Percentiles rank a stretch among this genome's conserved stretches.
Evolutionary conservation across 305 asterid species (phyloP).

Genomic region (Nicotiana rustica): DNA sequence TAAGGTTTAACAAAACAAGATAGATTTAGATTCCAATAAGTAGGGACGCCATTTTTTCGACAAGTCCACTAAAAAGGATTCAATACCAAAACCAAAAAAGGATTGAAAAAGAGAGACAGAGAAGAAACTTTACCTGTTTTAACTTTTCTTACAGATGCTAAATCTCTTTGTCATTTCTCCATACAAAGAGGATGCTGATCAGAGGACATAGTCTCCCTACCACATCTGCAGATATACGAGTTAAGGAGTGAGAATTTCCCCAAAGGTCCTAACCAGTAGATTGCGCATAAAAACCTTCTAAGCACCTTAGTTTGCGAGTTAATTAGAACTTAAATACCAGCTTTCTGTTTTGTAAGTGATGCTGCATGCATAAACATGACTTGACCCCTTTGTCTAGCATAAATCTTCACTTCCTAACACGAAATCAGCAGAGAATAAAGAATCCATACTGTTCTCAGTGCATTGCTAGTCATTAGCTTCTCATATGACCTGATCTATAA

Average conservation of each 20-base stretch:
- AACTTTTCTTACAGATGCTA: slow-evolving; percentile 2
- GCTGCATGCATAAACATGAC: neutral
- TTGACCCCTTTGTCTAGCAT: neutral
- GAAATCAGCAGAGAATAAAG: neutral
- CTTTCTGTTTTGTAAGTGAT: neutral
- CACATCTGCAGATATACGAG: neutral
- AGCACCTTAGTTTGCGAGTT: neutral
- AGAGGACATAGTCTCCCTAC: neutral
- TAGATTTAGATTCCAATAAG: neutral
- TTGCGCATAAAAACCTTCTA: neutral
- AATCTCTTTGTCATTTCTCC: neutral
- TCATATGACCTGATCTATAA: slow-evolving; percentile 20
- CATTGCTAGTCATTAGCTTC: neutral
- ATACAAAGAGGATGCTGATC: neutral
- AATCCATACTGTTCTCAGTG: neutral
- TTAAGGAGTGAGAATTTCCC: neutral
- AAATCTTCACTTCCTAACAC: neutral
- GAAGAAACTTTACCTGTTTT: neutral
- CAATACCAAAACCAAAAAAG: neutral
- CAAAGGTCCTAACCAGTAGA: neutral
- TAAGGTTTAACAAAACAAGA: neutral
- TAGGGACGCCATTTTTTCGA: neutral
- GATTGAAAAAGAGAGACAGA: neutral
- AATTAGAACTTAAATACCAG: neutral
- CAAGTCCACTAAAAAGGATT: neutral